These are phyloP conservation scores for Diaporthe velutina DNA, from an alignment of 2,329 filamentous ascomycete genomes.

Conservation along the genomic window DNA sequence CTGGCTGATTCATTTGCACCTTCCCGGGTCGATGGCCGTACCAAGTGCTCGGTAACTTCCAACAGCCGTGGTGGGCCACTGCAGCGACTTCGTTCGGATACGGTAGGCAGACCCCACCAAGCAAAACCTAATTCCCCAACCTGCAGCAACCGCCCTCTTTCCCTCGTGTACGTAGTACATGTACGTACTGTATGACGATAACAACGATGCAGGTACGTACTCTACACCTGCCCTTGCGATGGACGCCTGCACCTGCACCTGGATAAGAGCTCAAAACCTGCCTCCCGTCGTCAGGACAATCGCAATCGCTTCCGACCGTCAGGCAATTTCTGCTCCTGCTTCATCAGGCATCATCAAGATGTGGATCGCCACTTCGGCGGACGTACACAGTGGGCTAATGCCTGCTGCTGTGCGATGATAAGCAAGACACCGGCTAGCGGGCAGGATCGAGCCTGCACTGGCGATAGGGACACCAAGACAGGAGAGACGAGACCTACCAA, in stretches of 20 bases:
- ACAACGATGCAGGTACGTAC: not conserved
- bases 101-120: constrained; percentile 18
- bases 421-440: not conserved
- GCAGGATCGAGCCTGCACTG: constrained; percentile 17
- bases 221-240: not conserved
- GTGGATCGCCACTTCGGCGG: not conserved
- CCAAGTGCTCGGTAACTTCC: constrained; percentile 27
- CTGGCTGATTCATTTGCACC: constrained; percentile 16
- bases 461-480: constrained; percentile 2
- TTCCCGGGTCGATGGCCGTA: constrained; percentile 21
- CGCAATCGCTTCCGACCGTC: not conserved
- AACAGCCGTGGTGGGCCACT: constrained; percentile 23
- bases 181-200: not conserved
- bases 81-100: not conserved
- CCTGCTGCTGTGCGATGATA: constrained; percentile 14
- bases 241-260: not conserved
- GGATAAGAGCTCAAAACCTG: not conserved
- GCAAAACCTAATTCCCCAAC: constrained; percentile 26
- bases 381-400: not conserved
- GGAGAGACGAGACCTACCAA: not conserved
- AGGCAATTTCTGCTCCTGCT: constrained; percentile 14
- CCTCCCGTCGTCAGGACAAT: not conserved
- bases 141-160: constrained; percentile 1
- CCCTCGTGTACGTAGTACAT: not conserved
- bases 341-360: not conserved